Conservation (phyloP, 345 rosid species). For the Pugionium cornutum region DNA sequence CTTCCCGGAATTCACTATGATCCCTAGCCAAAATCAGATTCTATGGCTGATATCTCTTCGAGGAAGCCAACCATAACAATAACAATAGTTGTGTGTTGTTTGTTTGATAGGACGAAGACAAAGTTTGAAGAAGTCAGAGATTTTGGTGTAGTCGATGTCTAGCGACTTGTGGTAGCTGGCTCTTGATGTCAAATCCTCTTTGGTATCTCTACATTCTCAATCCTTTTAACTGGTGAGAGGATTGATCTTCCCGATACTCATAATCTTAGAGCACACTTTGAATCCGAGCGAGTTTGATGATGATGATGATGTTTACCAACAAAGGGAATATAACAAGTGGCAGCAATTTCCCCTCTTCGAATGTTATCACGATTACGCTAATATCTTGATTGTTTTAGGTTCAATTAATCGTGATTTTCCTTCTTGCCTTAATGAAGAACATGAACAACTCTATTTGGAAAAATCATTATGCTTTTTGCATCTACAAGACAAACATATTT, state of each 20-base stretch:
- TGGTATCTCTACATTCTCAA: constrained; percentile 18
- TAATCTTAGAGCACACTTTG: no score
- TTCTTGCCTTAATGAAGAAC: not conserved
- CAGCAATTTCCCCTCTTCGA: not conserved
- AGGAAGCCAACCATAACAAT: not conserved
- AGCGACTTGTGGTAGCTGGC: constrained; percentile 24
- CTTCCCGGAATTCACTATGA: no score
- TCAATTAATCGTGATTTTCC: not conserved
- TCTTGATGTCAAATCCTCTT: not conserved
- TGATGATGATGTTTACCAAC: no score
- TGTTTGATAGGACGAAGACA: constrained; percentile 9
- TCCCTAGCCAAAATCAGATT: constrained; percentile 20
- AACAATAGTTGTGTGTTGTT: not conserved
- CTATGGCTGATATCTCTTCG: constrained; percentile 31
- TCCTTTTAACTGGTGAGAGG: no score
- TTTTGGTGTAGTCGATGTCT: constrained; percentile 19
- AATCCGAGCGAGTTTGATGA: not conserved
- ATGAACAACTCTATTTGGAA: not conserved
- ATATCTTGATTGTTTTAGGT: not conserved
- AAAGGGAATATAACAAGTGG: not conserved
- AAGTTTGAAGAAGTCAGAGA: constrained; percentile 8
- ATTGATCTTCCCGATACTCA: no score
- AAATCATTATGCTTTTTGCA: not conserved
- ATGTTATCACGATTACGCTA: no score
- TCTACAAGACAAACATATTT: not conserved